Conservation (phyloP, 106 monocot genomes). For the Dendrobium chrysotoxum region DNA sequence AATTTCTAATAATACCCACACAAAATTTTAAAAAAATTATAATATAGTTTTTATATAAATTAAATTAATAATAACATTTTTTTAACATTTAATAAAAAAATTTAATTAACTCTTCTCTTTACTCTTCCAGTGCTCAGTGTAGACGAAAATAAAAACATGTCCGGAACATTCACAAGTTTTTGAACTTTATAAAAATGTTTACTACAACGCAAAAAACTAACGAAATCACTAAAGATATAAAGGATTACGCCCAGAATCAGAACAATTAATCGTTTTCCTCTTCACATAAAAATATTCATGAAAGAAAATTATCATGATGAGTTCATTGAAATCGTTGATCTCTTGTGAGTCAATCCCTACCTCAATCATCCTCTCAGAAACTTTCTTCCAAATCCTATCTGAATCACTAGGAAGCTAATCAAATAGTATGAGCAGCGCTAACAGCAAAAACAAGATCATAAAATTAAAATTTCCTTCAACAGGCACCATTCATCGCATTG, state of each 20-base stretch:
- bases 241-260: background rate
- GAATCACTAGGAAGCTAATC: background rate
- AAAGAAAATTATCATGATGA: background rate
- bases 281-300: background rate
- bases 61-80: too few species aligned
- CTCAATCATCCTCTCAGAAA: background rate
- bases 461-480: background rate
- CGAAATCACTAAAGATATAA: too few species aligned
- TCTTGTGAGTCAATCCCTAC: background rate
- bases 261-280: background rate
- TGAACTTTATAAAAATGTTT: too few species aligned
- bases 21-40: too few species aligned
- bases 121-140: too few species aligned
- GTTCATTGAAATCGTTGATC: background rate
- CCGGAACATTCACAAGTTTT: too few species aligned
- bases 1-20: too few species aligned
- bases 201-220: too few species aligned
- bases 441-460: background rate
- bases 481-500: slow-evolving; percentile 5
- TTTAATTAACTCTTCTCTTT: too few species aligned
- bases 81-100: too few species aligned
- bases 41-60: too few species aligned
- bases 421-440: background rate
- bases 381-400: background rate
- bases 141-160: too few species aligned